Evolutionary conservation across 2,329 filamentous ascomycete genomes (phyloP), one percentile per base, ranked within the genome.

Genomic region (Botrytis cinerea): DNA sequence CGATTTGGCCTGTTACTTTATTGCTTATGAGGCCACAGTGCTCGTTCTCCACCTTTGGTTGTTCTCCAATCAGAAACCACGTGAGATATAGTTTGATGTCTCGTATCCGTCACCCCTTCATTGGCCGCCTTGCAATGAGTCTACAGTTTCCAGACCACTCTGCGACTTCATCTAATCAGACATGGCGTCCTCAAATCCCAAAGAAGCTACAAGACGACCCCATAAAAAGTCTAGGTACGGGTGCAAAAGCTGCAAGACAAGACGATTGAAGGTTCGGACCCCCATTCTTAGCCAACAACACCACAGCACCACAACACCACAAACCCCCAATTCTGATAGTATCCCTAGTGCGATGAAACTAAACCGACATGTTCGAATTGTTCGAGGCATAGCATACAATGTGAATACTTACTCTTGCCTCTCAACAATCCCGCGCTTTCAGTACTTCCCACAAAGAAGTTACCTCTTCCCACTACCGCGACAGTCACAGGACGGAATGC

Each of bases 161-260:
- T n/a, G 3, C 14, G 22, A 2, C 6, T 1, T 48, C 32, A 67
- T 25, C 16, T 14, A 38, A 48, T 38, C 7, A 7, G 10, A 38
- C 8, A 67, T 67, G 63, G 32, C 45, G 9, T 51, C 45, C 25
- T 32, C 16, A 18, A 54, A 28, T 43, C 14, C 54, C 4, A 70
- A 62, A n/a, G 54, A 70, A 43, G n/a, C 59, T 10, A 40, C 22
- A 28, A 40, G 61, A 32, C 35, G 70, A 25, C 46, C 59, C 35
- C 60, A 66, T 43, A 72, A 43, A 57, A 72, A 72, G 32, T 67
- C 61, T 46, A 61, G 70, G n/a, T 72, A 72, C 14, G 61, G 61
- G 20, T 72, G 70, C n/a, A 66, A 67, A 64, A 59, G 63, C 48
- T 72, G 61, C 38, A 72, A 72, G 25, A n/a, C 48, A 57, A 51